Evolutionary conservation across 1,139 yeast genomes (phyloP).

Genomic region (Pichia sp.): DNA sequence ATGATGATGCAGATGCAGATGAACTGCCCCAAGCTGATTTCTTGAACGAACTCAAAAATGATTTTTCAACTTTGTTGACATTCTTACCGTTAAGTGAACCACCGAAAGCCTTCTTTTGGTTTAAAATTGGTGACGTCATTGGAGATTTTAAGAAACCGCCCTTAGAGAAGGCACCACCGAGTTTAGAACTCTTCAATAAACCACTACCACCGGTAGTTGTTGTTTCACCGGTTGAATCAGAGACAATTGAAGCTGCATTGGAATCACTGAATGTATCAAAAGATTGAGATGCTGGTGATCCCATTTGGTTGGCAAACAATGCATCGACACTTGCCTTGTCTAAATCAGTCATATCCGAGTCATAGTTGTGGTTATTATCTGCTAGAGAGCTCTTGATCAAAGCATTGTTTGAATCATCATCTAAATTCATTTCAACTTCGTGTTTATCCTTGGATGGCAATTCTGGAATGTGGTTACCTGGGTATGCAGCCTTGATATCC

Average conservation of each 20-base stretch:
- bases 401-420: constrained; percentile 9
- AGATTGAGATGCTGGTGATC: constrained; percentile 1
- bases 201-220: neutral
- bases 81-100: neutral
- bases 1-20: neutral
- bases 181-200: constrained; percentile 3
- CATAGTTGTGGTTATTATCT: constrained; percentile 6
- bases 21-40: constrained; percentile 1
- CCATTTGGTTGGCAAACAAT: constrained; percentile 6
- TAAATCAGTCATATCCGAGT: constrained; percentile 8
- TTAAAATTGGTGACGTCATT: constrained; percentile 1
- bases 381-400: neutral
- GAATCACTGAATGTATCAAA: neutral
- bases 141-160: constrained; percentile 7
- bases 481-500: constrained; percentile 52
- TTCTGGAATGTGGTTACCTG: constrained; percentile 68
- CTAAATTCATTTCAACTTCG: constrained; percentile 27
- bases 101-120: constrained; percentile 7
- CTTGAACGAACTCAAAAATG: constrained; percentile 20
- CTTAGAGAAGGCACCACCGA: constrained; percentile 1
- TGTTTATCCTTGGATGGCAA: constrained; percentile 59
- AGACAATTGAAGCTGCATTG: neutral
- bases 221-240: neutral
- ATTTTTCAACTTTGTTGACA: constrained; percentile 23
- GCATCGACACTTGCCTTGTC: constrained; percentile 14